Evolutionary conservation across 1,139 yeast genomes (phyloP), one percentile per base, ranked within the genome.

Genomic region (Candida pseudoviswanathii): DNA sequence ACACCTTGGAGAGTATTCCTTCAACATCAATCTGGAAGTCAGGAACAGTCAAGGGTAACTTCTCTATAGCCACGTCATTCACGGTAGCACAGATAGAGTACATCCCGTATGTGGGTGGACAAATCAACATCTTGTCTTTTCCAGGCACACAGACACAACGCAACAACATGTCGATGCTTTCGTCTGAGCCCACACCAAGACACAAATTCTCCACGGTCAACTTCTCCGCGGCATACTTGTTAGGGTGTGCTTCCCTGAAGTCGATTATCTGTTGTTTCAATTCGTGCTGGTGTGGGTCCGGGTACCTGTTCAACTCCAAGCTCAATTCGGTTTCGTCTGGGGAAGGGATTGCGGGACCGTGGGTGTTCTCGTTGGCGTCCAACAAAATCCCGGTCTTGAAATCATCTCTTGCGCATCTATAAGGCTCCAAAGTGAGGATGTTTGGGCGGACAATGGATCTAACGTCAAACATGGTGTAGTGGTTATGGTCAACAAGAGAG

Each of bases 101-200:
- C 99, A 94, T 94, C 8, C 99, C 98, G 63, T 94, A 94, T 0
- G 99, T 94, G 33, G 99, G 99, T 4, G 99, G 97, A 65, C 97
- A 86, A 2, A 84, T 81, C 58, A 94, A 70, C 60, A 95, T 70
- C 66, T 90, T 92, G 53, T 91, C 97, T 55, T 75, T 77, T 0
- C 87, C 89, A 3, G 99, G 99, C 10, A 70, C 73, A 64, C 97
- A 90, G 47, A 88, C 81, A 50, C 96, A 89, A 59, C 99, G 77
- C 54, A 94, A 85, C 49, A 94, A 70, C 49, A 95, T 79, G 66
- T 94, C 99, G 49, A 95, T 91, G 60, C 96, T 85, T 67, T 94
- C 99, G 64, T 94, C 99, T 1, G 97, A 90, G 1, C 99, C 99
- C 11, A 94, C 99, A 32, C 99, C 99, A 40, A 94, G 77, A 64